Base-by-base conservation (phyloP, 352 stramenopile genomes). In the Globisporangium middletonii region DNA sequence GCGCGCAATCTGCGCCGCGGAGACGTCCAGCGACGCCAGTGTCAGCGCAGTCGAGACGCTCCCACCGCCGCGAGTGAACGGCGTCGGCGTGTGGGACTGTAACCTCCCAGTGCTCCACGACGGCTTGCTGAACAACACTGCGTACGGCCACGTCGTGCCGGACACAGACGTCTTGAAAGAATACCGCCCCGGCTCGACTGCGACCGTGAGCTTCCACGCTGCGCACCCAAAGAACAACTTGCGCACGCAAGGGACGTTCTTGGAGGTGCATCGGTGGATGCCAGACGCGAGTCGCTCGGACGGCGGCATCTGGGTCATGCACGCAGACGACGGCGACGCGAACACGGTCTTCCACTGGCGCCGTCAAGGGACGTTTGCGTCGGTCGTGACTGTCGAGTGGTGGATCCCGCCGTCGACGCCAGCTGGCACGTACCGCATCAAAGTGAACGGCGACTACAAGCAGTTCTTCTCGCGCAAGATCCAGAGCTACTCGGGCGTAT, bases 161-260 rank as follows among this genome's bases (percentile, higher is more conserved):
- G 71, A 71, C 41, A 65, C 59, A 13, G 66, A 86, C 55, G 74
- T 70, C 3, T 60, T 73, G 28, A 68, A 65, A 4, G 60, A 77
- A 43, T 88, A 85, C 45, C 54, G 50, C 6, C 69, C 63, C 1
- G 80, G 72, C 4, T 72, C 73, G 15, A 88, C 76, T 0, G 80
- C 88, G 18, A 74, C 68, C 8, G 74, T 81, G 23, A 65, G 64
- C 27, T 94, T 94, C 64, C 74, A 91, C 46, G 83, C 73, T 18
- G 83, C 79, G 8, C 83, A 94, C 49, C 85, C 84, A 3, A 92
- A 92, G 61, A 94, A 94, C 68, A 83, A 88, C 35, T 58, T 94
- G 46, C 71, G 76, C 35, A 91, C 71, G 0, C 80, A 93, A 53
- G 68, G 77, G 9, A 90, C 83, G 44, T 94, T 93, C 55, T 52